A percentile compares a stretch with the other conserved stretches of the same genome.
These are phyloP conservation scores for Paxillus involutus DNA, from an alignment of 768 basidiomycete species.

Conservation along the genomic window DNA sequence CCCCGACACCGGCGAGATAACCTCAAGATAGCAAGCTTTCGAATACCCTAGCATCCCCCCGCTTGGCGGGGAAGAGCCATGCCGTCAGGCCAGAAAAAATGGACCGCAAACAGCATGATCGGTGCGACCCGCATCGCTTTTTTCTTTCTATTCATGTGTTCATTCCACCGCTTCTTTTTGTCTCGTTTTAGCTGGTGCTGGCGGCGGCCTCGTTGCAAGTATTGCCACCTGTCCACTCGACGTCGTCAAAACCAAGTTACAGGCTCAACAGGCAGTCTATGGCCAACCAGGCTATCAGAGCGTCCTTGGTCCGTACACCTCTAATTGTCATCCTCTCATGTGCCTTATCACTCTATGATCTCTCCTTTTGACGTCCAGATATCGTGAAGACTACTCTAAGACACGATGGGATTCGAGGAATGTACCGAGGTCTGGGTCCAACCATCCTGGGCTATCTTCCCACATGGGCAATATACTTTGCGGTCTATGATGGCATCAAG, in stretches of 20 bases:
- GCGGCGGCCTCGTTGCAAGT: slow-evolving; percentile 90
- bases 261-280: slow-evolving; percentile 79
- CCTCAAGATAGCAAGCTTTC: neutral
- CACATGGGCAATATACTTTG: slow-evolving; percentile 99
- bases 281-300: slow-evolving; percentile 78
- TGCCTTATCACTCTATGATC: slow-evolving; percentile 14
- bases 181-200: slow-evolving; percentile 74
- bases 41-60: slow-evolving; percentile 30
- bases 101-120: slow-evolving; percentile 81
- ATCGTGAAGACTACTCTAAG: slow-evolving; percentile 56
- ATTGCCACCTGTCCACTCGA: slow-evolving; percentile 96
- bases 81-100: slow-evolving; percentile 57
- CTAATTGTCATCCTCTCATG: slow-evolving; percentile 5
- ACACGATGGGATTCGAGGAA: slow-evolving; percentile 78
- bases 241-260: slow-evolving; percentile 95
- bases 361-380: slow-evolving; percentile 33
- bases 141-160: slow-evolving; percentile 2
- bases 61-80: slow-evolving; percentile 67
- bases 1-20: neutral
- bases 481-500: slow-evolving; percentile 97
- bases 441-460: slow-evolving; percentile 96
- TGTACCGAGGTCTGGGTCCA: slow-evolving; percentile 97
- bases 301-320: slow-evolving; percentile 56
- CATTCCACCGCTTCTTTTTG: neutral
- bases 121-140: slow-evolving; percentile 43